Base-by-base conservation (phyloP, 768 basidiomycete genomes). In the Boletus speciosus region DNA sequence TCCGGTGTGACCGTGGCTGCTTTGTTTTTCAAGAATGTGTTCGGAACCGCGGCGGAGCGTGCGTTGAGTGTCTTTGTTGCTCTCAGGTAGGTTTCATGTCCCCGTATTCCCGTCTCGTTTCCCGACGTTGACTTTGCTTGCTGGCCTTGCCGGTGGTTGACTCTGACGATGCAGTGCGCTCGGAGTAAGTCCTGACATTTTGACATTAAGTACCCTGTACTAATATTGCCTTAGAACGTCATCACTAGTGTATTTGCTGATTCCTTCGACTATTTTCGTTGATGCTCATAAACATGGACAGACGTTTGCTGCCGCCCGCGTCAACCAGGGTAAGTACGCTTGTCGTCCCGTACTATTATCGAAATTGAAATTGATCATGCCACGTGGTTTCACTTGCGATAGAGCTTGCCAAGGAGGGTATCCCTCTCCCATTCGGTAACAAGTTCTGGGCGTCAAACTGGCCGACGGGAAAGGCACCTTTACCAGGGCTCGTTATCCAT, bases 361-460 rank as follows among this genome's bases (percentile, higher is more conserved):
- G 8, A 3, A 6, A n/a, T 23, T 21, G 21, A 41, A 6, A n/a
- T 23, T 21, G 21, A 41, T 19, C 12, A 7, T 9, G 2, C 12
- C 2, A 11, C 5, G 0, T 10, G 16, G 4, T 4, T 43, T 11
- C 11, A 23, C 29, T 39, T 2, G 2, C n/a, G 6, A 42, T 46
- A 78, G 82, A 84, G 49, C 76, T 84, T 5, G 82, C 82, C 3
- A 84, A 84, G 58, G 82, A 82, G 61, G 82, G 82, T 0, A 70
- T 83, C n/a, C 82, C 82, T 15, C 72, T 84, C 1, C 82, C 82
- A 2, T 82, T 82, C 47, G 81, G 80, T 5, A 82, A 78, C 56
- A 73, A 69, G 23, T 80, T 83, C 59, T 82, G 81, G 82, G 82
- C 82, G 2, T 80, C 79, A 2, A 83, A 82, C 58, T 82, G 80